A percentile compares a stretch with the other conserved stretches of the same genome.
These are phyloP conservation scores for Pachysandra terminalis DNA, from an alignment of 164 flowering plant genomes.

Conservation along the genomic window DNA sequence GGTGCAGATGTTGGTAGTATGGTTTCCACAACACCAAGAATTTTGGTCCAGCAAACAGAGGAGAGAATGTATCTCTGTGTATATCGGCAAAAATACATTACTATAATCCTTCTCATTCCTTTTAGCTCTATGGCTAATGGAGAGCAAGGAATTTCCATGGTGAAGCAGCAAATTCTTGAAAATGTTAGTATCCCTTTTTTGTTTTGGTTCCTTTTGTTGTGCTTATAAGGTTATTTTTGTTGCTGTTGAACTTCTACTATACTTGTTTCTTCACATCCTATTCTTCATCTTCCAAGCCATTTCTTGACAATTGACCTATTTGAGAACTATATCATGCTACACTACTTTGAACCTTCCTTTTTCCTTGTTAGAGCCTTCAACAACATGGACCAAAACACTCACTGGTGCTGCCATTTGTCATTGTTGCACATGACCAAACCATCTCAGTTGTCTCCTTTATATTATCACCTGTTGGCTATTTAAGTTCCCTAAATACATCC, in stretches of 20 bases:
- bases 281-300: too few species aligned
- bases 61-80: constrained; percentile 79
- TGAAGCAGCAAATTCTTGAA: constrained; percentile 88
- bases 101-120: constrained; percentile 78
- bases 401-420: not conserved
- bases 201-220: not conserved
- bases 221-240: not conserved
- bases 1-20: constrained; percentile 45
- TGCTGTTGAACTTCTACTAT: not conserved
- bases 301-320: too few species aligned
- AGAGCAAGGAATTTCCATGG: constrained; percentile 64
- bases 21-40: constrained; percentile 51
- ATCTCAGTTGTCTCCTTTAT: not conserved
- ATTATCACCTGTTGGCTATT: not conserved
- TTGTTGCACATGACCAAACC: not conserved
- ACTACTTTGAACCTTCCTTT: not conserved
- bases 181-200: constrained; percentile 50
- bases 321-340: too few species aligned
- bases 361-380: not conserved
- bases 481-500: not conserved
- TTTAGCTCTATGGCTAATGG: constrained; percentile 55
- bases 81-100: constrained; percentile 76
- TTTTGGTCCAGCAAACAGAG: constrained; percentile 69
- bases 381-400: too few species aligned
- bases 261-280: not conserved